Percentiles rank a stretch among this genome's conserved stretches.
phyloP scores from a whole-genome alignment of 352 stramenopile genomes.

The Phytophthora tentaculata region DNA sequence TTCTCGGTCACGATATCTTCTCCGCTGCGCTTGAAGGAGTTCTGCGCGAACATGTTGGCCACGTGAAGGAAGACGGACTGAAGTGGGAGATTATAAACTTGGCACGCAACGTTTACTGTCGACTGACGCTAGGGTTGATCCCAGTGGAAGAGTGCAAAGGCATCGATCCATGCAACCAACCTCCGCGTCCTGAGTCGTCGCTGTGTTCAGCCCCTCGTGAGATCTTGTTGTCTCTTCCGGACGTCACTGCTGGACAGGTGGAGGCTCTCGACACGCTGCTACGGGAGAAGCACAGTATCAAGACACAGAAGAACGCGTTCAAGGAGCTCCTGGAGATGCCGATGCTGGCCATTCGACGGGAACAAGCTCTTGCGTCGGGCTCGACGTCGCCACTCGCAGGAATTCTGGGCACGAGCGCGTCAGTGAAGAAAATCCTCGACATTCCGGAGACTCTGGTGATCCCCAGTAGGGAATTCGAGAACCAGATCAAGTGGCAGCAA shows the following conservation, averaged over 20 bases:
- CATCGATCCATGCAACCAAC: conserved; percentile 84
- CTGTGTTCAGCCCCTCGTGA: conserved; percentile 57
- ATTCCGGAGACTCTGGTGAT: conserved; percentile 74
- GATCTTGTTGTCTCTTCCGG: conserved; percentile 66
- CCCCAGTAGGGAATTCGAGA: conserved; percentile 54
- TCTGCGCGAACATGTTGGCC: conserved; percentile 59
- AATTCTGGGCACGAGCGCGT: conserved; percentile 35
- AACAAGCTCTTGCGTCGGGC: conserved; percentile 41
- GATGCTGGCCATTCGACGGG: conserved; percentile 55
- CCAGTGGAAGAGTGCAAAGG: conserved; percentile 85
- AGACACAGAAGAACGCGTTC: conserved; percentile 85
- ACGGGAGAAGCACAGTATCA: conserved; percentile 78
- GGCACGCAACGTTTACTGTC: conserved; percentile 84
- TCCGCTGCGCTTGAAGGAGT: conserved; percentile 59
- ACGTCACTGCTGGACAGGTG: conserved; percentile 48
- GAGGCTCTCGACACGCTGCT: conserved; percentile 59
- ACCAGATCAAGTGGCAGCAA: conserved; percentile 55
- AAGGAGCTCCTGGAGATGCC: conserved; percentile 80
- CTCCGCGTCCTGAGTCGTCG: conserved; percentile 44
- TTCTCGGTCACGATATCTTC: conserved; percentile 73
- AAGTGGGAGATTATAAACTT: conserved; percentile 89
- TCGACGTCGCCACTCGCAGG: conserved; percentile 44
- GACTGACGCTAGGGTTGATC: conserved; percentile 60
- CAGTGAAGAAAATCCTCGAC: conserved; percentile 65
- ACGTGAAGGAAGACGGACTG: conserved; percentile 81